Percentiles rank a stretch among this genome's conserved stretches.
Conservation (phyloP, 805 yeast species). For the Candida anglica region DNA sequence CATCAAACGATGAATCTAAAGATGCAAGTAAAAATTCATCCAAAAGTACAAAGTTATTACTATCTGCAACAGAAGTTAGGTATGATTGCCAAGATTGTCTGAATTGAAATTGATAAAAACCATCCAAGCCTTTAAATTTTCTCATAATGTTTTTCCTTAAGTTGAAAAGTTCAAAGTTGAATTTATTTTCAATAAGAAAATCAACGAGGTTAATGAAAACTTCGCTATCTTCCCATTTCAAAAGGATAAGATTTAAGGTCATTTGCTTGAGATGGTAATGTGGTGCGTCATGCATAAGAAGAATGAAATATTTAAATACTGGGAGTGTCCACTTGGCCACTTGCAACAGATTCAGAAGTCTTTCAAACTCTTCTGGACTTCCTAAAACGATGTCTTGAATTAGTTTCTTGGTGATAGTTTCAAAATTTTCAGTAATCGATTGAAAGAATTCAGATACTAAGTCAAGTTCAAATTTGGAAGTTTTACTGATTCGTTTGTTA, state of each 20-base stretch:
- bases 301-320: conserved; percentile 26
- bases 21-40: conserved; percentile 17
- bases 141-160: conserved; percentile 14
- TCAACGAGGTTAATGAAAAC: conserved; percentile 14
- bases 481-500: conserved; percentile 13
- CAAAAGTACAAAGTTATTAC: conserved; percentile 8
- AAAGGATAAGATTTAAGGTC: conserved; percentile 16
- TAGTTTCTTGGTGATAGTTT: conserved; percentile 25
- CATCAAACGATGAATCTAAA: conserved; percentile 11
- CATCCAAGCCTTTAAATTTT: conserved; percentile 9
- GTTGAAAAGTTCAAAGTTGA: conserved; percentile 20
- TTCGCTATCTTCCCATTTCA: conserved; percentile 12
- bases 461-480: conserved; percentile 14
- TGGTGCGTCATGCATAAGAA: conserved; percentile 34
- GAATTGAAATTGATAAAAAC: conserved; percentile 11
- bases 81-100: conserved; percentile 15
- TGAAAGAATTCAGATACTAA: conserved; percentile 7
- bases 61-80: conserved; percentile 10
- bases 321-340: conserved; percentile 26
- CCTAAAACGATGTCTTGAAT: conserved; percentile 30
- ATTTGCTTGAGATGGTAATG: conserved; percentile 21
- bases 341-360: conserved; percentile 14
- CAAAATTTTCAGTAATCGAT: conserved; percentile 12
- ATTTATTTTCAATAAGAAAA: conserved; percentile 20
- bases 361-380: conserved; percentile 22